Evolutionary conservation across 2,329 filamentous ascomycete species (phyloP).

Genomic region (Colletotrichum caudatum): DNA sequence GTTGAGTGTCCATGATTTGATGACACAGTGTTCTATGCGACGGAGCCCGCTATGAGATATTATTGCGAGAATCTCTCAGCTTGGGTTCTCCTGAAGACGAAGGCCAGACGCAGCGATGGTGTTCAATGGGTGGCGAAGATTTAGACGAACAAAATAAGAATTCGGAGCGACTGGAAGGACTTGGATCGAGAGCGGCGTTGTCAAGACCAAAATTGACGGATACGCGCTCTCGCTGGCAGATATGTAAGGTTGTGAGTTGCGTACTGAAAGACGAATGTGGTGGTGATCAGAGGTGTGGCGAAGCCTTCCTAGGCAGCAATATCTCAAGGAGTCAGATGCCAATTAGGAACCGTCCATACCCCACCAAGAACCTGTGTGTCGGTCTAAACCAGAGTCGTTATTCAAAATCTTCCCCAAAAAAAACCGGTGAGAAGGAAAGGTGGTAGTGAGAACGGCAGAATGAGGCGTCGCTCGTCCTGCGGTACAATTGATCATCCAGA

Average conservation of each 20-base stretch:
- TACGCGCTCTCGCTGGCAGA: not conserved
- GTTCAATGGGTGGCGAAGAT: too few relatives aligned
- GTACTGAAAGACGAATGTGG: constrained; percentile 4
- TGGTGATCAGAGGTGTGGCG: constrained; percentile 19
- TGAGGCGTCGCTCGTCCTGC: not conserved
- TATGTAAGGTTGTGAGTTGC: not conserved
- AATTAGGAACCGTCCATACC: not conserved
- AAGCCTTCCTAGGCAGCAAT: constrained; percentile 40
- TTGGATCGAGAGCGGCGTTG: not conserved
- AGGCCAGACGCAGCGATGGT: not conserved
- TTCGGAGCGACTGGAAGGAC: not conserved
- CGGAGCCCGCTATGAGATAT: not conserved
- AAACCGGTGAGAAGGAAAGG: not conserved
- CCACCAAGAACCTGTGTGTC: not conserved
- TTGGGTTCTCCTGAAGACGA: not conserved
- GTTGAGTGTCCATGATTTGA: constrained; percentile 10
- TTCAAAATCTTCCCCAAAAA: too few relatives aligned
- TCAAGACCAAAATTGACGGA: not conserved
- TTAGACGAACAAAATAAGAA: not conserved
- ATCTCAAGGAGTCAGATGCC: constrained; percentile 29
- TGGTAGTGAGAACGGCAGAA: not conserved
- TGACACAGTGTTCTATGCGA: not conserved
- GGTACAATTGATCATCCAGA: not conserved
- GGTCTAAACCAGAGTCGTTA: not conserved
- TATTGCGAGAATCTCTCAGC: not conserved